A percentile compares a stretch with the other conserved stretches of the same genome.
phyloP scores from a whole-genome alignment of 2,329 filamentous ascomycete species.

The Phialemoniopsis sp. region DNA sequence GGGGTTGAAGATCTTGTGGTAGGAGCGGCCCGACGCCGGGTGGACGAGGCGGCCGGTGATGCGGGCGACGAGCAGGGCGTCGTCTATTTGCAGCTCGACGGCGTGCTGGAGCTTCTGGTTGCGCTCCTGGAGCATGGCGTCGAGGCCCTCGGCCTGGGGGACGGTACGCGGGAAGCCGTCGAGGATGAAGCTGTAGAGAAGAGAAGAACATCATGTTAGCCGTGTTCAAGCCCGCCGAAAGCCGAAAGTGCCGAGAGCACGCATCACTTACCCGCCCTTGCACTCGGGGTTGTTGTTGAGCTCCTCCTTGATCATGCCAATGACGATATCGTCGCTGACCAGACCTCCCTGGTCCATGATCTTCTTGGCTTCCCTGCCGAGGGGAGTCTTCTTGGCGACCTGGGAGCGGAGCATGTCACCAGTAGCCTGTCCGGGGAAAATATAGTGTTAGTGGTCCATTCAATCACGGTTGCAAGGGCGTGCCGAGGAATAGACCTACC shows the following conservation, averaged over 20 bases:
- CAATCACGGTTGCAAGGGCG: slow-evolving; percentile 2
- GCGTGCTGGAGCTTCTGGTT: slow-evolving; percentile 89
- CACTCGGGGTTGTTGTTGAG: slow-evolving; percentile 92
- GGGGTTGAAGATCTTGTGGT: slow-evolving; percentile 99
- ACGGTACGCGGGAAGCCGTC: slow-evolving; percentile 98
- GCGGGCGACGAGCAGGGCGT: slow-evolving; percentile 85
- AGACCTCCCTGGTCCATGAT: slow-evolving; percentile 99
- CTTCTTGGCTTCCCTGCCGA: slow-evolving; percentile 97
- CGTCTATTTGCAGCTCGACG: slow-evolving; percentile 95
- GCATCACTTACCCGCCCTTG: slow-evolving; percentile 75
- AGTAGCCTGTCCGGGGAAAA: slow-evolving; percentile 63
- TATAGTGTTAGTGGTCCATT: not conserved
- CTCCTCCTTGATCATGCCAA: slow-evolving; percentile 99
- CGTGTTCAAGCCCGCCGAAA: too few relatives aligned
- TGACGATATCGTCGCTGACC: slow-evolving; percentile 98
- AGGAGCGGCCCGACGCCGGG: slow-evolving; percentile 91
- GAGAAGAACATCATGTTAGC: slow-evolving; percentile 5
- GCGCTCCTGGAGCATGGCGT: slow-evolving; percentile 79
- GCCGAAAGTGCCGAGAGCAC: slow-evolving; percentile 12
- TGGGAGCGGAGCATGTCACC: slow-evolving; percentile 99
- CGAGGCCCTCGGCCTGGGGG: slow-evolving; percentile 88
- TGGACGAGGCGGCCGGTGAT: slow-evolving; percentile 96
- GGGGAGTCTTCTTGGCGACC: slow-evolving; percentile 92
- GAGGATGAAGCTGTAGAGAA: slow-evolving; percentile 77
- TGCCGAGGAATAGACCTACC: slow-evolving; percentile 50